A percentile compares a stretch with the other conserved stretches of the same genome.
phyloP scores from a whole-genome alignment of 805 yeast genomes.

The Lachancea cidri region DNA sequence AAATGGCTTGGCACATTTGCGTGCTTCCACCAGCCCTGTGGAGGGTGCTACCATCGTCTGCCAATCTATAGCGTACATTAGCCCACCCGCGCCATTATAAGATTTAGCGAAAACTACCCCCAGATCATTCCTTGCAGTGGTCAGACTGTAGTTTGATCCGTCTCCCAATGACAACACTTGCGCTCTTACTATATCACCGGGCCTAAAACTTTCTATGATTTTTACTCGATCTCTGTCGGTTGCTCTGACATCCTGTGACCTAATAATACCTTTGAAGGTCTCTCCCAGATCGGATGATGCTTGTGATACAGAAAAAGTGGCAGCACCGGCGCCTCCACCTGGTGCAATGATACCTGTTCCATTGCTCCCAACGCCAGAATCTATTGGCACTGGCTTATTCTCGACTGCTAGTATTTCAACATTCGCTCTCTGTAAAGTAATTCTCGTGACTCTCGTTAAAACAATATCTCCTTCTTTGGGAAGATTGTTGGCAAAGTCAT shows the following conservation, averaged over 20 bases:
- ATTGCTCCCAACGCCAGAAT: conserved; percentile 62
- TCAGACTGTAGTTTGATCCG: conserved; percentile 82
- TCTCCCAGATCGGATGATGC: conserved; percentile 76
- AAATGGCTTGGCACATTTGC: conserved; percentile 93
- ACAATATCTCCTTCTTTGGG: conserved; percentile 87
- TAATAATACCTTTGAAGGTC: conserved; percentile 77
- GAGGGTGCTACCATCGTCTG: conserved; percentile 80
- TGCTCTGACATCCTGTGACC: conserved; percentile 84
- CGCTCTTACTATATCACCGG: conserved; percentile 91
- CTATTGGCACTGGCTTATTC: conserved; percentile 50
- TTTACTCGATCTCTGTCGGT: conserved; percentile 87
- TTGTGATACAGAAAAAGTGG: conserved; percentile 38
- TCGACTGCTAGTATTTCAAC: conserved; percentile 74
- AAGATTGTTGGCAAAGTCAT: conserved; percentile 42
- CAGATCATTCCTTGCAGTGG: conserved; percentile 84
- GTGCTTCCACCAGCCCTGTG: conserved; percentile 67
- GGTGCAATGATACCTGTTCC: conserved; percentile 38
- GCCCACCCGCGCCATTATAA: conserved; percentile 58
- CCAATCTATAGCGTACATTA: conserved; percentile 92
- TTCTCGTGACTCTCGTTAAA: conserved; percentile 63
- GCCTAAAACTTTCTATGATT: conserved; percentile 71
- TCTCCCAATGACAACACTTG: conserved; percentile 82
- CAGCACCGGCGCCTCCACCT: conserved; percentile 55
- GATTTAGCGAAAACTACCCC: conserved; percentile 90
- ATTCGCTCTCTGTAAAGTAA: conserved; percentile 63